Evolutionary conservation across 2,329 filamentous ascomycete species (phyloP).

Genomic region (Phaeomoniella chlamydospora): DNA sequence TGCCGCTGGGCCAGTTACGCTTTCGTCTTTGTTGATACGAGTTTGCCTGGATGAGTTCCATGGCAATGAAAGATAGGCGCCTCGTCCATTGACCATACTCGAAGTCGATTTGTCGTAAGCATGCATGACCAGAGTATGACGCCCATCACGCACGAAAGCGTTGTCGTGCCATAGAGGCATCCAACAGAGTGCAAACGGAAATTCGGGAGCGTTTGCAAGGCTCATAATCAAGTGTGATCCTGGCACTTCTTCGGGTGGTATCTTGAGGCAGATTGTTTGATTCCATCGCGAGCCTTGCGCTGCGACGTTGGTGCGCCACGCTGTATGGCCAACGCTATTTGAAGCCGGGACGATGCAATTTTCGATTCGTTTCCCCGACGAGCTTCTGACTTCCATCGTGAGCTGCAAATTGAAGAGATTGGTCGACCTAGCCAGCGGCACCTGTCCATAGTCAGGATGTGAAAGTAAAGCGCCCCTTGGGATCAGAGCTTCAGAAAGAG

Average conservation of each 20-base stretch:
- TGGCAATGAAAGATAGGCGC: conserved; percentile 72
- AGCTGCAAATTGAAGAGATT: conserved; percentile 68
- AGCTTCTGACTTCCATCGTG: conserved; percentile 72
- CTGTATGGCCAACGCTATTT: conserved; percentile 63
- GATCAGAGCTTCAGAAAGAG: conserved; percentile 64
- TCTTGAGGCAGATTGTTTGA: conserved; percentile 68
- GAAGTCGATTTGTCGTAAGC: conserved; percentile 85
- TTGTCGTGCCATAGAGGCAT: conserved; percentile 87
- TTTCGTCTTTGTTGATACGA: conserved; percentile 55
- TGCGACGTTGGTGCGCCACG: conserved; percentile 74
- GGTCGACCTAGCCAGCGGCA: conserved; percentile 51
- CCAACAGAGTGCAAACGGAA: conserved; percentile 82
- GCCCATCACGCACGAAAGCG: conserved; percentile 76
- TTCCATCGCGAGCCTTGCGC: conserved; percentile 75
- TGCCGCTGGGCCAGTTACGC: conserved; percentile 64
- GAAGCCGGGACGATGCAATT: conserved; percentile 78
- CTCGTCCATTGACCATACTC: conserved; percentile 54
- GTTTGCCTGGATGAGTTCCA: conserved; percentile 59
- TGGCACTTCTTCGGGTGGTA: conserved; percentile 66
- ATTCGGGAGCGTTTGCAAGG: conserved; percentile 69
- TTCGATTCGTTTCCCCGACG: conserved; percentile 68
- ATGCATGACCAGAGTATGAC: conserved; percentile 70
- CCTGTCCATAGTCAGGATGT: conserved; percentile 65
- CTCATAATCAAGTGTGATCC: conserved; percentile 80
- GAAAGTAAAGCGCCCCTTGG: conserved; percentile 50